Percentiles rank a stretch among this genome's conserved stretches.
These are phyloP conservation scores for Metarhizium brunneum DNA, from an alignment of 2,329 filamentous ascomycete genomes.

Conservation along the genomic window DNA sequence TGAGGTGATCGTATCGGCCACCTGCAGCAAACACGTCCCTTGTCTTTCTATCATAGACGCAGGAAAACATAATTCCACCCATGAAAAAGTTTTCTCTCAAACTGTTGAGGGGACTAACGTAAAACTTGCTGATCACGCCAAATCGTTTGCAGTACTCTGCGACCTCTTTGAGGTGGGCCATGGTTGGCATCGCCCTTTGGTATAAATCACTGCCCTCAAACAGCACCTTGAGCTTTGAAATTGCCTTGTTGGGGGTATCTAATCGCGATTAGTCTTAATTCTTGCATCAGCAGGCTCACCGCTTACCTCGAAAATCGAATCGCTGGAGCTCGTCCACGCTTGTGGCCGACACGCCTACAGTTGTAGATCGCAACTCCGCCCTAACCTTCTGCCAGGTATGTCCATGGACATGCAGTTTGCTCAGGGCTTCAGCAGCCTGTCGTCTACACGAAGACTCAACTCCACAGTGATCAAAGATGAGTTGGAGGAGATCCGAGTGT, in stretches of 20 bases:
- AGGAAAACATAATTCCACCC: slow-evolving; percentile 82
- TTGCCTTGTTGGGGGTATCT: slow-evolving; percentile 48
- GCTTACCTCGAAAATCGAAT: slow-evolving; percentile 75
- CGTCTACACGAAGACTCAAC: slow-evolving; percentile 61
- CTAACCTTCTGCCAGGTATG: slow-evolving; percentile 78
- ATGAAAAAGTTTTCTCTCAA: slow-evolving; percentile 87
- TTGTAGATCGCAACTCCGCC: slow-evolving; percentile 69
- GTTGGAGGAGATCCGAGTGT: slow-evolving; percentile 75
- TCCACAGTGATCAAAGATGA: slow-evolving; percentile 85
- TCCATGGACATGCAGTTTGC: slow-evolving; percentile 74
- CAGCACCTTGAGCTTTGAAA: slow-evolving; percentile 47
- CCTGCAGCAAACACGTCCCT: slow-evolving; percentile 87
- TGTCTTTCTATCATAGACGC: slow-evolving; percentile 75
- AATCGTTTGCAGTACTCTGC: slow-evolving; percentile 68
- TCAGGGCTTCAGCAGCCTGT: slow-evolving; percentile 72
- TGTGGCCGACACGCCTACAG: slow-evolving; percentile 76
- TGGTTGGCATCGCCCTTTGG: slow-evolving; percentile 64
- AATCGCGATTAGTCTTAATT: neutral
- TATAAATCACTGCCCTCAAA: slow-evolving; percentile 58
- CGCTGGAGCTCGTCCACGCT: slow-evolving; percentile 82
- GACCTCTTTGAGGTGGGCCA: slow-evolving; percentile 73
- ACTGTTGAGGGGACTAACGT: slow-evolving; percentile 76
- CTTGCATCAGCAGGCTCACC: neutral
- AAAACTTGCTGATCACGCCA: slow-evolving; percentile 67
- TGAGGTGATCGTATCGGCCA: slow-evolving; percentile 83